Evolutionary conservation across 306 rosid genomes (phyloP), one percentile per base, ranked within the genome.

Genomic region (Echinosophora koreensis): DNA sequence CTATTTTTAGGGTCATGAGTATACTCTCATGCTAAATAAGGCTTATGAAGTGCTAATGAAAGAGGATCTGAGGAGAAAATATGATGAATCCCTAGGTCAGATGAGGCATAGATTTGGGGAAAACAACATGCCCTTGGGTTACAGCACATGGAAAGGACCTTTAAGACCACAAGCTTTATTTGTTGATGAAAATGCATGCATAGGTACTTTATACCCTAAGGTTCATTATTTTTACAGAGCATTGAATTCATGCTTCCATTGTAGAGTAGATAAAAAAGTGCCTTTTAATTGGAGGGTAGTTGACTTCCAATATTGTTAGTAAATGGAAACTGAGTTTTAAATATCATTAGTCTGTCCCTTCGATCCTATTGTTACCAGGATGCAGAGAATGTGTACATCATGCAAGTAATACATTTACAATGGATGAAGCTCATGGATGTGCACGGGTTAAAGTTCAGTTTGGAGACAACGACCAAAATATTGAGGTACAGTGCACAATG

Each of bases 171-270:
- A 84, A 49, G 97, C 90, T 70, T 78, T 92, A 42, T 92, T 92
- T 82, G 92, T 92, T n/a, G 97, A 92, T 80, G 96, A 78, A 84
- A 90, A 87, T 84, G 89, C 92, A 13, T 92, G 97, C 85, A 84
- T 92, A 87, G 97, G 96, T 90, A 60, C 68, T 71, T 78, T 41
- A 17, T 50, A 5, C 58, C 5, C 15, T 47, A 76, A 39, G 8
- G 2, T 32, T 16, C 61, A 52, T 47, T 15, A 35, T 63, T 59
- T 70, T 71, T 46, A 38, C 3, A n/a, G n/a, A n/a, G n/a, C n/a
- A 39, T 11, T 51, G 28, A 52, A 18, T 73, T 34, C 56, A 58
- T 17, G 28, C 61, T 18, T 68, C 4, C 8, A 38, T 69, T 81
- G 22, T 18, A 58, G 50, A 27, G 47, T 4, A 18, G 22, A 22